Percentiles rank a stretch among this genome's conserved stretches.
phyloP scores from a whole-genome alignment of 257 asterid genomes.

The Solanum bukasovii region DNA sequence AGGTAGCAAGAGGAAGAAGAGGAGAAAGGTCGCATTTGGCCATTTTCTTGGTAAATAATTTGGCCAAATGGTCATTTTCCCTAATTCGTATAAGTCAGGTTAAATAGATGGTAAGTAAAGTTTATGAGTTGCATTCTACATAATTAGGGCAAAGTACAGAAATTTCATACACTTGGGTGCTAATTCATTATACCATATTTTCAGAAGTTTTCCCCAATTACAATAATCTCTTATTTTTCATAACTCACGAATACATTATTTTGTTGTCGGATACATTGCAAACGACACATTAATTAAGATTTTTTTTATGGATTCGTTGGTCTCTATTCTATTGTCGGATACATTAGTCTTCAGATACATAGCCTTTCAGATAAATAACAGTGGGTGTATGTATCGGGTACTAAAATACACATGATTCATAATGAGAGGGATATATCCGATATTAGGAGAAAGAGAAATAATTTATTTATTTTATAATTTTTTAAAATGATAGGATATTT shows the following conservation, averaged over 20 bases:
- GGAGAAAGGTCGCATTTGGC: neutral
- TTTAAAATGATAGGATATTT: too few species aligned
- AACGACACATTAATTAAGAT: too few species aligned
- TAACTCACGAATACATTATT: too few species aligned
- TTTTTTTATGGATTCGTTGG: too few species aligned
- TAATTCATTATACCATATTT: neutral
- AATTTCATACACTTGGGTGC: neutral
- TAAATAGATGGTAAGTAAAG: neutral
- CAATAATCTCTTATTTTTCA: neutral
- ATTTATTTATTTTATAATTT: too few species aligned
- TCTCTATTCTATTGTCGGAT: too few species aligned
- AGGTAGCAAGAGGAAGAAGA: neutral
- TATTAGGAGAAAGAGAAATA: neutral
- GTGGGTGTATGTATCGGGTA: neutral
- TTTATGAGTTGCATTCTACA: neutral
- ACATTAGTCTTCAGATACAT: neutral
- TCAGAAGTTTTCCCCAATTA: too few species aligned
- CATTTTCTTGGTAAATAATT: neutral
- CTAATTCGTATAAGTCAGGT: neutral
- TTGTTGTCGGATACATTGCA: too few species aligned
- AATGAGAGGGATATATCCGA: neutral
- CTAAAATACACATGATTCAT: neutral
- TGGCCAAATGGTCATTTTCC: neutral
- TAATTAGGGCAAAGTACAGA: neutral
- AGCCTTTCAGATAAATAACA: too few species aligned